Percentiles rank a stretch among this genome's conserved stretches.
phyloP scores from a whole-genome alignment of 148 eudicot species.

The Silene uniflora region DNA sequence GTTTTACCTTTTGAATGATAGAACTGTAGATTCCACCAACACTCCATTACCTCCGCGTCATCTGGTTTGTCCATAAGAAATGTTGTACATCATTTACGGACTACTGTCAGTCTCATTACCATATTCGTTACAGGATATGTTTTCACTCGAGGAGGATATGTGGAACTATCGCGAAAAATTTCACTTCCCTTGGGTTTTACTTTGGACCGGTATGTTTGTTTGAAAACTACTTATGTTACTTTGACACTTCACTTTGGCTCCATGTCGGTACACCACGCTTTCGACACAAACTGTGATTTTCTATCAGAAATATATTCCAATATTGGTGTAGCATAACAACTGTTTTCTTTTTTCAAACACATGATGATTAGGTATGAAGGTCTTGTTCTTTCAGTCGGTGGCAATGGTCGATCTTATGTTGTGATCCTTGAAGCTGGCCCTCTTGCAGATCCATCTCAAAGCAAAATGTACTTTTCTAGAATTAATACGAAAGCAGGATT shows the following conservation, averaged over 20 bases:
- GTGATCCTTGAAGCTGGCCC: slow-evolving; percentile 82
- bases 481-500: slow-evolving; percentile 91
- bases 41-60: not conserved
- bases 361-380: slow-evolving; percentile 76
- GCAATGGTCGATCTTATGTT: slow-evolving; percentile 93
- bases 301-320: too few species aligned
- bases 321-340: not conserved
- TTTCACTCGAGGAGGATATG: slow-evolving; percentile 89
- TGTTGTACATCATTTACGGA: too few species aligned
- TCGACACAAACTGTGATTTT: too few species aligned
- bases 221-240: not conserved
- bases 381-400: slow-evolving; percentile 84
- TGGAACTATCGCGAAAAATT: slow-evolving; percentile 70
- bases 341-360: not conserved
- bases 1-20: not conserved
- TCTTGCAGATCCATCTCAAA: slow-evolving; percentile 59
- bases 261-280: too few species aligned
- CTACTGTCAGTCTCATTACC: not conserved
- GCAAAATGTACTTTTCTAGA: slow-evolving; percentile 73
- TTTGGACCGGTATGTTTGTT: slow-evolving; percentile 67
- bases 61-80: too few species aligned
- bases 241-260: not conserved
- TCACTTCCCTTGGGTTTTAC: slow-evolving; percentile 90
- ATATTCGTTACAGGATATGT: slow-evolving; percentile 61
- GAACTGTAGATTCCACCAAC: not conserved